Percentiles rank a stretch among this genome's conserved stretches.
phyloP scores from a whole-genome alignment of 2,329 filamentous ascomycete genomes.

The Metarhizium rileyi region DNA sequence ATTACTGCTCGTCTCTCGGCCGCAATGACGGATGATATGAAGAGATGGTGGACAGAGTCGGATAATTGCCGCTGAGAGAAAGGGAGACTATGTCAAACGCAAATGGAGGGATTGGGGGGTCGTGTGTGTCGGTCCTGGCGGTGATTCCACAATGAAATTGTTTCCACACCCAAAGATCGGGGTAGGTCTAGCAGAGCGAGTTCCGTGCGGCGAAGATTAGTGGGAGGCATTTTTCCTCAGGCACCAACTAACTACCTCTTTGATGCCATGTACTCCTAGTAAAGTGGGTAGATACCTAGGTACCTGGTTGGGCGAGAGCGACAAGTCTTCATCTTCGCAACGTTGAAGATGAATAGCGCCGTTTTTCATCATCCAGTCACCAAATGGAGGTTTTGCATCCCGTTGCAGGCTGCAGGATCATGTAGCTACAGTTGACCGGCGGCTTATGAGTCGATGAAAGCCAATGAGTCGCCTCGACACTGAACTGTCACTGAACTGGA shows the following conservation, averaged over 20 bases:
- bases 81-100: background rate
- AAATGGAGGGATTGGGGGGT: slow-evolving; percentile 1
- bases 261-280: too few relatives aligned
- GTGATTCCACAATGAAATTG: slow-evolving; percentile 4
- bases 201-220: background rate
- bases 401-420: too few relatives aligned
- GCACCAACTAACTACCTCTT: slow-evolving; percentile 3
- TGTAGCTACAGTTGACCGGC: too few relatives aligned
- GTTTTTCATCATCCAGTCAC: too few relatives aligned
- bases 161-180: background rate
- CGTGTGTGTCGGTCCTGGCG: background rate
- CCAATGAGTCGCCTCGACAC: too few relatives aligned
- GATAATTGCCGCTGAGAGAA: background rate
- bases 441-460: too few relatives aligned
- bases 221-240: slow-evolving; percentile 4
- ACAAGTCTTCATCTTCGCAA: too few relatives aligned
- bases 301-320: too few relatives aligned
- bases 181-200: slow-evolving; percentile 3
- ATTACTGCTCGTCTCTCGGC: background rate
- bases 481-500: too few relatives aligned
- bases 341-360: too few relatives aligned
- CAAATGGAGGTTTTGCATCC: too few relatives aligned
- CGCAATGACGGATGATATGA: background rate
- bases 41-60: background rate
- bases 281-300: too few relatives aligned